Percentiles rank a stretch among this genome's conserved stretches.
These are phyloP conservation scores for Cladophialophora chaetospira DNA, from an alignment of 2,329 filamentous ascomycete genomes.

Conservation along the genomic window DNA sequence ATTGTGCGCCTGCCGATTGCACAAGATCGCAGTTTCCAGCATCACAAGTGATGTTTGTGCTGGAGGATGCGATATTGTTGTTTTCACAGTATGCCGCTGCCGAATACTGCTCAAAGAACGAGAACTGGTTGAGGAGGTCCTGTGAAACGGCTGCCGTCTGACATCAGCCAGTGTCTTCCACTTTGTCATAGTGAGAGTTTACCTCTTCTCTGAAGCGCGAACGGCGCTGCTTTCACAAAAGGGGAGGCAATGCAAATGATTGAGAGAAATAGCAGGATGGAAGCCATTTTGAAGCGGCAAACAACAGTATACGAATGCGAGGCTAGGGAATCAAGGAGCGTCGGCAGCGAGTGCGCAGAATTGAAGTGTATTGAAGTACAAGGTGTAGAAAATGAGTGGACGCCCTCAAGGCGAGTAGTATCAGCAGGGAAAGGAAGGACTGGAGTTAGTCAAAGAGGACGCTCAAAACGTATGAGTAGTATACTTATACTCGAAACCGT, in stretches of 20 bases:
- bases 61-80: constrained; percentile 50
- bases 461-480: background rate
- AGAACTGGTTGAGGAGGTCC: constrained; percentile 45
- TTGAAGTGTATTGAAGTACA: no score
- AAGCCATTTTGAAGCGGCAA: constrained; percentile 10
- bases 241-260: background rate
- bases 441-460: background rate
- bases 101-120: constrained; percentile 54
- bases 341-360: no score
- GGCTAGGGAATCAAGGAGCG: background rate
- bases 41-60: constrained; percentile 48
- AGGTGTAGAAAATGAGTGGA: constrained; percentile 1
- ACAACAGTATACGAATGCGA: background rate
- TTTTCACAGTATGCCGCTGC: constrained; percentile 55
- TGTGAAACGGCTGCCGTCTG: constrained; percentile 41
- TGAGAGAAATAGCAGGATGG: background rate
- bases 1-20: constrained; percentile 48
- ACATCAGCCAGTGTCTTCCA: background rate
- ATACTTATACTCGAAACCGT: background rate
- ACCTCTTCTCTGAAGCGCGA: constrained; percentile 16
- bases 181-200: background rate
- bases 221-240: constrained; percentile 5
- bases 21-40: constrained; percentile 52
- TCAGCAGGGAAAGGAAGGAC: background rate
- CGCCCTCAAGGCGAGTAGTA: background rate